Base-by-base conservation (phyloP, 1,284 basidiomycete species). In the Sutorius eximius region DNA sequence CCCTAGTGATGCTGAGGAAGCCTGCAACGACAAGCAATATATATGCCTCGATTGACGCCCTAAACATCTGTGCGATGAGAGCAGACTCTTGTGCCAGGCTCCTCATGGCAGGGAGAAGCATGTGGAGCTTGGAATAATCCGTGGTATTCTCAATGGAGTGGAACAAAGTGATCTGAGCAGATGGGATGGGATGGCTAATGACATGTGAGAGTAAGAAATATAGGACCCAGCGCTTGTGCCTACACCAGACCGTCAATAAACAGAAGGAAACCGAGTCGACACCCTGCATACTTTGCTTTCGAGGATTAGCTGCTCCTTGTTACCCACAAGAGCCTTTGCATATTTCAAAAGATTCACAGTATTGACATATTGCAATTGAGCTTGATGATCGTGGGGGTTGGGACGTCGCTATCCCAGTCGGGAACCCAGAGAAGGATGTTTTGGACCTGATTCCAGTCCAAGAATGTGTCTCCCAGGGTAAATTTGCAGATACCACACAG, bases 351-450 rank as follows among this genome's bases (percentile, higher is more conserved):
- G 75, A 65, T 96, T 92, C 1, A 77, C 73, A 61, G 84, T 82
- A 58, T 92, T 89, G 34, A 96, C 75, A 62, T 93, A 92, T 71
- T 95, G 91, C 43, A 97, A 74, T 33, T 78, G 70, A 38, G 76
- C 89, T 89, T 98, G 71, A 99, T 77, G 66, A 99, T 95, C 4
- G 94, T 91, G 4, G 97, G 97, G 33, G 87, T 89, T 0, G 97
- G 97, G 2, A 99, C 82, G 5, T 83, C 76, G 29, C 97, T 97
- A 69, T 99, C 95, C 97, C 97, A 99, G 22, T 92, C 91, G 0
- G 95, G 93, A 2, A 98, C 86, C 96, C 97, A 99, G 1, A 99
- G 84, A 16, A 99, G 81, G 63, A 99, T 94, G 68, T 99, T 98
- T 71, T 99, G 97, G 4, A 99, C 93, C 45, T 89, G 86, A 47